Conservation (phyloP, 192 early-diverging fungal genomes). For the Diversispora eburnea region DNA sequence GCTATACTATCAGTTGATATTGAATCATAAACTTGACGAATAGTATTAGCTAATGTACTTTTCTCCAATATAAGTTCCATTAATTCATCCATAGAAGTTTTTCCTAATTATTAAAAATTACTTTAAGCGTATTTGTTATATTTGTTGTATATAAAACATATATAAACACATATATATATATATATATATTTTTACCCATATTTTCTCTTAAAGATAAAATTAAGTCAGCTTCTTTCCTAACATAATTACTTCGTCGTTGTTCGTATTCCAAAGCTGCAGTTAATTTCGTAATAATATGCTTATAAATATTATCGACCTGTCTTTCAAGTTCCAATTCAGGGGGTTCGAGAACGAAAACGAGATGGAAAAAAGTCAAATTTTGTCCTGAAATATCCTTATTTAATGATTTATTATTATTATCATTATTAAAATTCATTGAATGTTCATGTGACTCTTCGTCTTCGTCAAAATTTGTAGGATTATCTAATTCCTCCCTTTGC, state of each 20-base stretch:
- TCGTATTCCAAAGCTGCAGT: slow-evolving; percentile 75
- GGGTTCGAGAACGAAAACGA: slow-evolving; percentile 70
- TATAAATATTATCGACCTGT: slow-evolving; percentile 67
- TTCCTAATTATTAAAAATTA: not conserved
- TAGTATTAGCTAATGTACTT: slow-evolving; percentile 52
- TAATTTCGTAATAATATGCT: slow-evolving; percentile 64
- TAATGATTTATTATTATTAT: not conserved
- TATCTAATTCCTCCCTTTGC: slow-evolving; percentile 46
- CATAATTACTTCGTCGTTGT: slow-evolving; percentile 70
- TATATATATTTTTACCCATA: slow-evolving; percentile 34
- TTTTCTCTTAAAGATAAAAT: slow-evolving; percentile 70
- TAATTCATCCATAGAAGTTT: not conserved
- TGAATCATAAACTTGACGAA: slow-evolving; percentile 57
- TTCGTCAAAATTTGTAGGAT: slow-evolving; percentile 55
- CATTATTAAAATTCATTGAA: not conserved
- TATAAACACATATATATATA: slow-evolving; percentile 32
- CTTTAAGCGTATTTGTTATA: not conserved
- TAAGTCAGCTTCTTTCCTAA: slow-evolving; percentile 68
- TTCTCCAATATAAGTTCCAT: slow-evolving; percentile 27
- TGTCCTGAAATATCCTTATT: not conserved
- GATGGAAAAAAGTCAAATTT: slow-evolving; percentile 71
- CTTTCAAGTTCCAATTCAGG: slow-evolving; percentile 48
- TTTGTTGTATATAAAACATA: not conserved
- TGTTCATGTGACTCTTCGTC: slow-evolving; percentile 40
- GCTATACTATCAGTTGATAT: slow-evolving; percentile 47